Evolutionary conservation across 208 protist species (phyloP).

Genomic region (Trypanosomatidae sp.): DNA sequence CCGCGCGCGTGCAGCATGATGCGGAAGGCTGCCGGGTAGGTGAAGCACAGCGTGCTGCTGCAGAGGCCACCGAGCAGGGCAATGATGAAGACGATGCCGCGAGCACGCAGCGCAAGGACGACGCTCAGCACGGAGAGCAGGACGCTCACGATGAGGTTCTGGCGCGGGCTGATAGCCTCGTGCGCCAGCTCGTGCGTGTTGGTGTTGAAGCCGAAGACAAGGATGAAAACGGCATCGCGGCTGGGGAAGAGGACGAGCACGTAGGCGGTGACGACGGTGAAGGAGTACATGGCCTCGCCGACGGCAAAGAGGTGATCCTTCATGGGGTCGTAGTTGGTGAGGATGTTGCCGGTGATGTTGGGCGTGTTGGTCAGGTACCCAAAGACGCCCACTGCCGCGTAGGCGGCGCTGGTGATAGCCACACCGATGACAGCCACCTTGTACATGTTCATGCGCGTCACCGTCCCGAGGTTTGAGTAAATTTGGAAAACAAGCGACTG

Average conservation of each 20-base stretch:
- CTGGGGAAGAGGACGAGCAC: slow-evolving; percentile 74
- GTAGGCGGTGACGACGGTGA: slow-evolving; percentile 72
- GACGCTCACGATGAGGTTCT: slow-evolving; percentile 61
- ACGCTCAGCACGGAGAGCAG: slow-evolving; percentile 51
- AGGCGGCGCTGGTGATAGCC: slow-evolving; percentile 42
- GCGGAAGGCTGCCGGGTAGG: slow-evolving; percentile 62
- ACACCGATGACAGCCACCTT: slow-evolving; percentile 48
- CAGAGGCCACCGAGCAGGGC: slow-evolving; percentile 68
- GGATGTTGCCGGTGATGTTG: slow-evolving; percentile 71
- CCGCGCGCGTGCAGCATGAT: slow-evolving; percentile 44
- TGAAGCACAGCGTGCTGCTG: slow-evolving; percentile 73
- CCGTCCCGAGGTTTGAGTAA: slow-evolving; percentile 53
- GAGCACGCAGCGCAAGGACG: slow-evolving; percentile 42
- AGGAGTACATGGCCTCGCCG: slow-evolving; percentile 56
- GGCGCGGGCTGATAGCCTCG: slow-evolving; percentile 36
- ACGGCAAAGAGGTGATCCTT: slow-evolving; percentile 61
- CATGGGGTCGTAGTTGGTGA: slow-evolving; percentile 70
- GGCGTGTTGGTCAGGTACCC: slow-evolving; percentile 64
- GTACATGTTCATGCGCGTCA: slow-evolving; percentile 56
- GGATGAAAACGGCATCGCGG: slow-evolving; percentile 74
- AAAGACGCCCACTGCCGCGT: slow-evolving; percentile 66
- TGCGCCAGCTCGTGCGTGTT: slow-evolving; percentile 31
- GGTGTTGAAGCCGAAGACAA: slow-evolving; percentile 70
- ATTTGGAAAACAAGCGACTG: slow-evolving; percentile 82
- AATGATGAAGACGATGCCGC: slow-evolving; percentile 64